Conservation (phyloP, 139 green algal species). For the Picochlorum sp. region DNA sequence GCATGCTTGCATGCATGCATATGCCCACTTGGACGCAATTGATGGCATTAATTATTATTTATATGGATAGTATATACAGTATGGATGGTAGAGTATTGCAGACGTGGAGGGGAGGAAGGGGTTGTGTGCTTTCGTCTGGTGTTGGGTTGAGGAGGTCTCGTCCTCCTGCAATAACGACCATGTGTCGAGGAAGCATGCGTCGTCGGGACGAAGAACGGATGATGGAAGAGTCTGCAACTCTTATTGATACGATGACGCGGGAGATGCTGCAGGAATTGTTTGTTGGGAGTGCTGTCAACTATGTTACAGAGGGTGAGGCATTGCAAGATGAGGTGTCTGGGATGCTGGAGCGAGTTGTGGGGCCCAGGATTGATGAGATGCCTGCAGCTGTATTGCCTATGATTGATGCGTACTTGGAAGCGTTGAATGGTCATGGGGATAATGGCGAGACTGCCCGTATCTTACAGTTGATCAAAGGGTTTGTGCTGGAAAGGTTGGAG, state of each 20-base stretch:
- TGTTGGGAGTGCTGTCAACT: neutral
- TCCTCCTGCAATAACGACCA: too few species aligned
- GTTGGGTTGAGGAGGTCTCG: too few species aligned
- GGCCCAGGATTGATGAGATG: neutral
- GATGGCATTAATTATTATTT: too few species aligned
- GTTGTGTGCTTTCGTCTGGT: too few species aligned
- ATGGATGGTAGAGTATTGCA: too few species aligned
- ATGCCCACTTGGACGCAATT: too few species aligned
- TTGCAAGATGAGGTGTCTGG: neutral
- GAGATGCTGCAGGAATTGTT: conserved; percentile 7
- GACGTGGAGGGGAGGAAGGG: too few species aligned
- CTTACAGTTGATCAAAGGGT: conserved; percentile 11
- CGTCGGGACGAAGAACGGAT: too few species aligned
- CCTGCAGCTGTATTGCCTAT: conserved; percentile 4
- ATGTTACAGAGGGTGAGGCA: neutral
- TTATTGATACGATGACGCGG: neutral
- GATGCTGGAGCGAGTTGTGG: neutral
- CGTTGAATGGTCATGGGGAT: neutral
- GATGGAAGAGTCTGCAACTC: neutral
- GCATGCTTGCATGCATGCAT: too few species aligned
- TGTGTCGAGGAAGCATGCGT: too few species aligned
- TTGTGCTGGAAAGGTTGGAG: conserved; percentile 9
- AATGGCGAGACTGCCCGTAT: conserved; percentile 1
- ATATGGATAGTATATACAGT: too few species aligned
- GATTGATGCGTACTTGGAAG: conserved; percentile 9